Base-by-base conservation (phyloP, 176 grass and related monocot species). In the Pharus latifolius region DNA sequence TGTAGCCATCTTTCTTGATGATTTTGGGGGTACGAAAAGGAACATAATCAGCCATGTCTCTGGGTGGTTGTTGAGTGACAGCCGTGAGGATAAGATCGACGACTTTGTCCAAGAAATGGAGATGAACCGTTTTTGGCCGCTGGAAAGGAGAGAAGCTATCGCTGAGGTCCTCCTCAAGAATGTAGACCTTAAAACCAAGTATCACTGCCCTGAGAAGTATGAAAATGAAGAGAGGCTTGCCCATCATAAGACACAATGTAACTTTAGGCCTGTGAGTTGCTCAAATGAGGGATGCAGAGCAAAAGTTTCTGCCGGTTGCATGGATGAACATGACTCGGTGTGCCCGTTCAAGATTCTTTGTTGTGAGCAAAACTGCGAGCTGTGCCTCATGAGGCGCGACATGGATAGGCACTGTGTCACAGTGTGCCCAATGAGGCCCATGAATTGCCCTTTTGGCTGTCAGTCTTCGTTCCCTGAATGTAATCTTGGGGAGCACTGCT, bases 401-500 rank as follows among this genome's bases (percentile, higher is more conserved):
- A 87, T 87, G 84, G 84, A 87, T 43, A 72, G 45, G 27, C 84
- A 87, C 58, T 87, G 84, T 19, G 28, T 53, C 47, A 76, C 65
- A 31, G 41, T 71, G 20, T 87, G 84, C 43, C 20, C 37, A 1
- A 87, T 81, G 77, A 79, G 47, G 49, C 64, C 72, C 31, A 60
- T 87, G 6, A 77, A 87, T 26, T 87, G 84, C 30, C 77, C 83
- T 30, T 86, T 86, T 49, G 78, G 83, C 23, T 81, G 83, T 50
- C 53, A 81, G 14, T 65, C 77, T 12, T 40, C 83, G 23, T 76
- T 81, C 60, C 77, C 78, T 27, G 61, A 49, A 31, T 70, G 67
- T 38, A 76, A 72, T 63, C 62, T 81, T 12, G 78, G 66, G 54
- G 48, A 77, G 62, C 84, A 77, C 65, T 77, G 63, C 23, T 44